phyloP scores from a whole-genome alignment of 164 flowering plant species.

The Magnolia officinalis region DNA sequence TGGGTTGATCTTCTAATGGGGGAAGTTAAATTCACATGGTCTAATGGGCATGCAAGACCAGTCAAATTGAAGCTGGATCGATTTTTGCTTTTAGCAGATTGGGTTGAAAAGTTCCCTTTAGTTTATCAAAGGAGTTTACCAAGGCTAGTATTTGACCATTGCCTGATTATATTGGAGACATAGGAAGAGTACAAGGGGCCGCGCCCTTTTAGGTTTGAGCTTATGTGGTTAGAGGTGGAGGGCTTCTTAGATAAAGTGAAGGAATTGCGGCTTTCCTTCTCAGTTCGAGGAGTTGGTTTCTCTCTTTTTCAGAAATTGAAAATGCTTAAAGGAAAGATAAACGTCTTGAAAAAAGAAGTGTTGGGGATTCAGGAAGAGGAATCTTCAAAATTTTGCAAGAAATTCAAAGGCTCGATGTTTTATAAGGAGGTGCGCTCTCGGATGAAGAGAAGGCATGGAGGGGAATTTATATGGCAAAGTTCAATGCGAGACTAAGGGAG shows the following conservation, averaged over 20 bases:
- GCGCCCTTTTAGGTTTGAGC: background rate
- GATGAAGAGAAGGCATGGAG: too few species aligned
- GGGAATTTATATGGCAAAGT: too few species aligned
- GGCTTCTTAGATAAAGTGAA: background rate
- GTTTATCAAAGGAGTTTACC: background rate
- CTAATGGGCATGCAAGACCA: background rate
- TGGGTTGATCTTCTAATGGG: background rate
- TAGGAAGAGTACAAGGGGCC: background rate
- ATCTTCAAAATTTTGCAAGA: too few species aligned
- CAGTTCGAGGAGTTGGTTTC: background rate
- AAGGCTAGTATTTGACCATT: background rate
- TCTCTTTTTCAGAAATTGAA: background rate
- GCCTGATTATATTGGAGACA: background rate
- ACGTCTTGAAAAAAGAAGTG: too few species aligned
- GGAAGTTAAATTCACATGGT: background rate
- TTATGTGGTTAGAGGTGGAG: background rate
- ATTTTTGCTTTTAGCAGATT: background rate
- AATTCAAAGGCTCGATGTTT: too few species aligned
- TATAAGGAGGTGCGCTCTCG: too few species aligned
- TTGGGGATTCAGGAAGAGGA: too few species aligned
- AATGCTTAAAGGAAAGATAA: background rate
- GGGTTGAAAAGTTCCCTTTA: background rate
- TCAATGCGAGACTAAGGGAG: too few species aligned
- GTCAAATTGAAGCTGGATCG: background rate
- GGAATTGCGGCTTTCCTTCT: background rate